Evolutionary conservation across 73 alveolate species (phyloP), one percentile per base, ranked within the genome.

Genomic region (Tetrahymena malaccensis): DNA sequence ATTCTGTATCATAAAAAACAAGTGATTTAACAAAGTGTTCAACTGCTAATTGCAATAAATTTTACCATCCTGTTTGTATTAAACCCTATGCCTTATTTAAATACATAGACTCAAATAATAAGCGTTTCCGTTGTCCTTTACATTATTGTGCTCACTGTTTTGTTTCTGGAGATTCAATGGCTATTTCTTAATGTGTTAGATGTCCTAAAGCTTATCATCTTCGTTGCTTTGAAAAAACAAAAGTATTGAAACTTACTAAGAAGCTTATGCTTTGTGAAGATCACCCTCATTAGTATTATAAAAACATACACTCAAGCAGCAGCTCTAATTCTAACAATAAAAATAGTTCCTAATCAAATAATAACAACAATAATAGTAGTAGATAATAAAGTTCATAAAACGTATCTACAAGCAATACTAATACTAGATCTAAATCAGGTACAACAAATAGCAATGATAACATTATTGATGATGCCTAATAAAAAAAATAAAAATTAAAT

Each of bases 31-130:
- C 97, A 6, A 95, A 95, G 44, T 95, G 97, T n/a, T 85, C 95
- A 1, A 95, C 97, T 16, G 97, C 97, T 10, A 94, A 94, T 85
- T 94, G 96, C 27, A 94, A 94, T 94, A 85, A 94, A 85, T 94
- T 85, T 37, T 94, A 85, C 43, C 96, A 94, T 40, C 94, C 93
- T 34, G 58, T 35, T 19, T 94, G 96, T 43, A 94, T 94, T 34
- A 85, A 94, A 27, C 94, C 94, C 35, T 43, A 94, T 43, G 93
- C 94, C 37, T 94, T 94, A 43, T 83, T 94, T 33, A 94, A 94
- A 31, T 85, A 56, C 10, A 56, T 94, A 3, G 96, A 94, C 44
- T 84, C 96, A 40, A 94, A 94, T 43, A 93, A 44, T 25, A 85
- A 38, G 25, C 93, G 93, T 85, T 94, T 94, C 93, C 93, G 96